Percentiles rank a stretch among this genome's conserved stretches.
Evolutionary conservation across 495 filamentous ascomycete species (phyloP).

Genomic region (Aspergillus hancockii): DNA sequence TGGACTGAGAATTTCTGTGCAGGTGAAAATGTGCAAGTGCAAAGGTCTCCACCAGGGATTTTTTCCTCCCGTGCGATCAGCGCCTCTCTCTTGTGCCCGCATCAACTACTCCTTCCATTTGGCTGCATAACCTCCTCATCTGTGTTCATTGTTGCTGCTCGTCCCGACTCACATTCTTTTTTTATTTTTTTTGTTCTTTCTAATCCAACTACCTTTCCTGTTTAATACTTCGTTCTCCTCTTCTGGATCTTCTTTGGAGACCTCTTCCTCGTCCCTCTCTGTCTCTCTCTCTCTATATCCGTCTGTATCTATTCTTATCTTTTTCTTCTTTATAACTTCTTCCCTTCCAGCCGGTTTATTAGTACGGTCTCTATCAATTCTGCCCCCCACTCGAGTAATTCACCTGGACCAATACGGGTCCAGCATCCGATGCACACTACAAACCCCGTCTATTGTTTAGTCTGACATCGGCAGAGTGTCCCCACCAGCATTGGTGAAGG

Average conservation of each 20-base stretch:
- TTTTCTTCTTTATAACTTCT: conserved; percentile 5
- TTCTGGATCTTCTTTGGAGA: background rate
- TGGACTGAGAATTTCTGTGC: background rate
- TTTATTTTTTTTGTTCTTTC: conserved; percentile 7
- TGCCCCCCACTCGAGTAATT: background rate
- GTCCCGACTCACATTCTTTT: background rate
- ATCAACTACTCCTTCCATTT: conserved; percentile 8
- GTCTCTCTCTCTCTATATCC: conserved; percentile 3
- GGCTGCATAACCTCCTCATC: background rate
- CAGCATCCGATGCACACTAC: background rate
- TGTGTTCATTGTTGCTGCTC: background rate
- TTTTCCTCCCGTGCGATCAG: conserved; percentile 19
- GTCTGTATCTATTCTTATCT: conserved; percentile 4
- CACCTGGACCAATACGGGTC: background rate
- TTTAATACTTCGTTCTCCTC: conserved; percentile 5
- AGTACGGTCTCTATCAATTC: background rate
- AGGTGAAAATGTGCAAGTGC: background rate
- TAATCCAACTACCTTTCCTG: background rate
- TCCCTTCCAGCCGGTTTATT: background rate
- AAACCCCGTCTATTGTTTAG: background rate
- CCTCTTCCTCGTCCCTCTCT: conserved; percentile 3
- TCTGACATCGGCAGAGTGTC: background rate
- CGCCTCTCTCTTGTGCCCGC: conserved; percentile 3
- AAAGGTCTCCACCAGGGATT: conserved; percentile 8
- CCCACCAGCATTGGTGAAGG: background rate